Percentiles rank a stretch among this genome's conserved stretches.
phyloP scores from a whole-genome alignment of 2,329 filamentous ascomycete genomes.

The Ophiostoma sp. region DNA sequence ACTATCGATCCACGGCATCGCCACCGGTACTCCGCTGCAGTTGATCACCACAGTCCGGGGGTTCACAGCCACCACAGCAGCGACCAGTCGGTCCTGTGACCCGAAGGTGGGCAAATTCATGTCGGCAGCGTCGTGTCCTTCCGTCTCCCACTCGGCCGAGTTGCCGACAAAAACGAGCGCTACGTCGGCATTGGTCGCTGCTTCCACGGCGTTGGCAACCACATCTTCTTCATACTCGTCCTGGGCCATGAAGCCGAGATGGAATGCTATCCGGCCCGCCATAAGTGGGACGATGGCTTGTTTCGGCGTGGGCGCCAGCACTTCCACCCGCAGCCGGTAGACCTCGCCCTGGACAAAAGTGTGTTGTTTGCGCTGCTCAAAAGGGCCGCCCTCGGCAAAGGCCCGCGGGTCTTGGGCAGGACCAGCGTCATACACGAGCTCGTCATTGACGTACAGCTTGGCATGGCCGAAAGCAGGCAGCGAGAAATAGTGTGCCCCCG shows the following conservation, averaged over 20 bases:
- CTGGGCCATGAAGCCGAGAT: constrained; percentile 17
- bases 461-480: not conserved
- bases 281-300: constrained; percentile 6
- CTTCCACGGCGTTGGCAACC: constrained; percentile 9
- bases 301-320: not conserved
- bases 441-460: not conserved
- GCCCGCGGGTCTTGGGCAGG: not conserved
- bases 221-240: constrained; percentile 8
- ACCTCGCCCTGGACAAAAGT: not conserved
- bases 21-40: constrained; percentile 16
- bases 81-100: constrained; percentile 3
- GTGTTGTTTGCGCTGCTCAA: not conserved
- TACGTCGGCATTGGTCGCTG: not conserved
- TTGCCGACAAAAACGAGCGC: constrained; percentile 17
- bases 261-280: not conserved
- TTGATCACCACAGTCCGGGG: constrained; percentile 14
- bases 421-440: constrained; percentile 12
- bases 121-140: constrained; percentile 10
- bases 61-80: constrained; percentile 8
- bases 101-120: constrained; percentile 2
- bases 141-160: constrained; percentile 11
- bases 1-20: constrained; percentile 7
- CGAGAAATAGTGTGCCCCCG: not conserved
- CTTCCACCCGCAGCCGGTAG: not conserved
- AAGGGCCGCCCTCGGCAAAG: not conserved